A percentile compares a stretch with the other conserved stretches of the same genome.
Conservation (phyloP, 352 stramenopile genomes). For the Pythium brassicae region DNA sequence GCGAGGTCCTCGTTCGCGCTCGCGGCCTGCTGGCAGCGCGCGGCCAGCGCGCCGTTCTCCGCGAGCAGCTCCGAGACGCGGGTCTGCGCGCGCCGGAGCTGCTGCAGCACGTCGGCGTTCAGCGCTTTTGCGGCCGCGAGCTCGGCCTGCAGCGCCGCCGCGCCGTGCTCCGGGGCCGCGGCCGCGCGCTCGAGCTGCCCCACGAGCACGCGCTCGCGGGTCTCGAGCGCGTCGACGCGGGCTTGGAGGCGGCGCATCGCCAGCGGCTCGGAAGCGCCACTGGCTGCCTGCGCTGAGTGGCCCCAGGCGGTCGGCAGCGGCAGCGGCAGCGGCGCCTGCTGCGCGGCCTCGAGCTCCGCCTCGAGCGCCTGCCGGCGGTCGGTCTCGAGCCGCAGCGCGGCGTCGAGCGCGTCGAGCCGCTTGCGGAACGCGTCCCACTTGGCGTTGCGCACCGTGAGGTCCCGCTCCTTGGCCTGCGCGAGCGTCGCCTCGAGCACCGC, state of each 20-base stretch:
- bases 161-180: constrained; percentile 22
- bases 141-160: constrained; percentile 18
- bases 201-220: constrained; percentile 59
- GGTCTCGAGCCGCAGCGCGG: constrained; percentile 52
- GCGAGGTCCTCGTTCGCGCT: constrained; percentile 50
- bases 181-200: constrained; percentile 39
- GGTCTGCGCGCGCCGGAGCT: constrained; percentile 39
- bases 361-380: constrained; percentile 50
- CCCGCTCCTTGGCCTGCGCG: constrained; percentile 47
- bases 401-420: constrained; percentile 60
- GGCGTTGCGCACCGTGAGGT: constrained; percentile 50
- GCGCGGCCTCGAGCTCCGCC: constrained; percentile 50
- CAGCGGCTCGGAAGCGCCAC: no score
- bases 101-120: constrained; percentile 44
- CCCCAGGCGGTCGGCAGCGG: constrained; percentile 12
- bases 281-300: no score
- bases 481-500: constrained; percentile 44
- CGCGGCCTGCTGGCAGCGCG: constrained; percentile 34
- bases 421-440: constrained; percentile 73
- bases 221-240: constrained; percentile 63
- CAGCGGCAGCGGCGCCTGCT: constrained; percentile 28
- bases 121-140: constrained; percentile 31
- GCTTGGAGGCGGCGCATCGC: constrained; percentile 44
- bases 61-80: constrained; percentile 38
- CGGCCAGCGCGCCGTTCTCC: constrained; percentile 38